Percentiles rank a stretch among this genome's conserved stretches.
phyloP scores from a whole-genome alignment of 768 basidiomycete species.

The Clathrus columnatus region DNA sequence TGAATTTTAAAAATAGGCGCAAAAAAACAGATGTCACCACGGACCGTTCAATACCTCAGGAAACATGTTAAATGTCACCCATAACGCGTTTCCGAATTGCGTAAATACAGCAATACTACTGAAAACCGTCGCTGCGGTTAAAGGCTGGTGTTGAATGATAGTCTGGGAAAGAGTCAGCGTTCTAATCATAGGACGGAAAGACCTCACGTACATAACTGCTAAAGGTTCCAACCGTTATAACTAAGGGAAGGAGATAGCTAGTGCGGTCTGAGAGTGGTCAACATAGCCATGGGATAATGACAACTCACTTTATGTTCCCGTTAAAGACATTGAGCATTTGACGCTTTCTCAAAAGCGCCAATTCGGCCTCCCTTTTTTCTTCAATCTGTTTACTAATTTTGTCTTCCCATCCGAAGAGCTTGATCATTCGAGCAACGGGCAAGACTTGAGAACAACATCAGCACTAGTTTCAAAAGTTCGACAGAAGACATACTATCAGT shows the following conservation, averaged over 20 bases:
- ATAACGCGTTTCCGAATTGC: not conserved
- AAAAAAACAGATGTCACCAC: not conserved
- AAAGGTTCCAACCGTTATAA: constrained; percentile 60
- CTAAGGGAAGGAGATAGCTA: constrained; percentile 52
- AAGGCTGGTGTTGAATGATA: not conserved
- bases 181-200: not conserved
- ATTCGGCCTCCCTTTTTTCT: constrained; percentile 52
- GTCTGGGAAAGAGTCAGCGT: not conserved
- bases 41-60: constrained; percentile 20
- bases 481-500: not conserved
- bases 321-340: constrained; percentile 43
- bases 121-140: constrained; percentile 29
- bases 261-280: not conserved
- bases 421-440: constrained; percentile 56
- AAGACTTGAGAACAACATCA: constrained; percentile 30
- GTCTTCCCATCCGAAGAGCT: constrained; percentile 50
- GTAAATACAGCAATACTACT: constrained; percentile 23
- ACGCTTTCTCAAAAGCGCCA: constrained; percentile 43
- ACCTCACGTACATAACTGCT: constrained; percentile 41
- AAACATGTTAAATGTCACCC: constrained; percentile 26
- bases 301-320: constrained; percentile 33
- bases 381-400: constrained; percentile 42
- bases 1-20: constrained; percentile 19
- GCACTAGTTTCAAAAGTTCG: not conserved
- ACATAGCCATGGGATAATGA: not conserved